These are phyloP conservation scores for Backusella mclennaniae DNA, from an alignment of 192 early-diverging fungal genomes.

Conservation along the genomic window DNA sequence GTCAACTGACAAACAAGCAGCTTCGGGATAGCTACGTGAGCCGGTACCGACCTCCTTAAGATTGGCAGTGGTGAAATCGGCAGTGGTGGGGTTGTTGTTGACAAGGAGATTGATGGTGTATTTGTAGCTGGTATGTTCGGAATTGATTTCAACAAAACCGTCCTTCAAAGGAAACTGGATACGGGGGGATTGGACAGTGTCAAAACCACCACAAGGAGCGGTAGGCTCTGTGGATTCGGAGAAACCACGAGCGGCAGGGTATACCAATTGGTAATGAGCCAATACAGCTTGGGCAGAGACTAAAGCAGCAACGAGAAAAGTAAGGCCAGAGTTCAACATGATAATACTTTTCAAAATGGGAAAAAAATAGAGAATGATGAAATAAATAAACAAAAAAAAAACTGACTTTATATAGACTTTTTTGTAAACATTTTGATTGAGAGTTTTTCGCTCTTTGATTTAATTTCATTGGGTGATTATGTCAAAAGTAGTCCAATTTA, in stretches of 20 bases:
- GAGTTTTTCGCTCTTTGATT: not conserved
- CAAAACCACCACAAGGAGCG: constrained; percentile 52
- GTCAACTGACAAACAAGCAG: constrained; percentile 40
- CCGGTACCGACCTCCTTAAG: constrained; percentile 14
- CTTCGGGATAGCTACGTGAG: constrained; percentile 32
- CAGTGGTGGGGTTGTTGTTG: constrained; percentile 39
- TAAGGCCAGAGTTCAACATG: not conserved
- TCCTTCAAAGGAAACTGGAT: constrained; percentile 43
- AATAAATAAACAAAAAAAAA: not conserved
- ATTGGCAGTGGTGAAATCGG: constrained; percentile 37
- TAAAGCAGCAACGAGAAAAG: constrained; percentile 1
- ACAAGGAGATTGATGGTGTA: constrained; percentile 42
- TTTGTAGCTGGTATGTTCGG: constrained; percentile 37
- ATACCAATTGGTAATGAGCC: constrained; percentile 50
- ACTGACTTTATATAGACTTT: not conserved
- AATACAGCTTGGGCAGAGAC: constrained; percentile 35
- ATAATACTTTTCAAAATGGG: not conserved
- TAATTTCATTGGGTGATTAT: not conserved
- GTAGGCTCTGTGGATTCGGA: constrained; percentile 40
- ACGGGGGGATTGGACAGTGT: constrained; percentile 30
- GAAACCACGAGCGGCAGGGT: constrained; percentile 47
- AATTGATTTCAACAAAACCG: constrained; percentile 45
- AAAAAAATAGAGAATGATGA: not conserved
- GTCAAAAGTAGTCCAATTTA: not conserved
- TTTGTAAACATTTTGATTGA: constrained; percentile 1